These are phyloP conservation scores for Botrytis aclada DNA, from an alignment of 2,329 filamentous ascomycete genomes.

Conservation along the genomic window DNA sequence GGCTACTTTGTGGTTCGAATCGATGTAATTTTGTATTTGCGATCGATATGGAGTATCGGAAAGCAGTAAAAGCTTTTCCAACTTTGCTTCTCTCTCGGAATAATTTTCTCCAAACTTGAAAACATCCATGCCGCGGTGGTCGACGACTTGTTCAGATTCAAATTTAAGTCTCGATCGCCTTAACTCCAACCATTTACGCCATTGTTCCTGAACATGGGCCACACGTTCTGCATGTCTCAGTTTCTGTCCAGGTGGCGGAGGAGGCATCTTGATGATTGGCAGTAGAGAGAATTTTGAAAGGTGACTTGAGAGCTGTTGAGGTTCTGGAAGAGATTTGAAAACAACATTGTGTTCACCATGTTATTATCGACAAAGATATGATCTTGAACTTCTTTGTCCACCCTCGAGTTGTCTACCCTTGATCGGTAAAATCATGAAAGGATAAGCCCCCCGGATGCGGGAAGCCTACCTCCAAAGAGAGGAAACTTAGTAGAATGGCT, in stretches of 20 bases:
- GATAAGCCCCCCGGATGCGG: constrained; percentile 1
- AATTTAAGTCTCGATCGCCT: neutral
- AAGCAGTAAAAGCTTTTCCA: neutral
- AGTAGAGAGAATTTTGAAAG: neutral
- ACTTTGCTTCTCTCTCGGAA: neutral
- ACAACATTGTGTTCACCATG: neutral
- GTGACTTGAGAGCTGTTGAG: neutral
- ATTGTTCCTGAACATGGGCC: neutral
- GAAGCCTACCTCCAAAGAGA: neutral
- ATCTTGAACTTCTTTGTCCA: constrained; percentile 4
- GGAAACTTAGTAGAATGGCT: neutral
- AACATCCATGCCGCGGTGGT: neutral
- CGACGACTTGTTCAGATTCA: neutral
- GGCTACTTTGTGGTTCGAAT: neutral
- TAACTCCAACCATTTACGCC: neutral
- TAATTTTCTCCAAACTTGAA: neutral
- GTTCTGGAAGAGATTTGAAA: neutral
- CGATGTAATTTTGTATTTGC: too few relatives aligned
- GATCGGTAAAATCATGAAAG: neutral
- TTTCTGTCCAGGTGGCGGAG: neutral
- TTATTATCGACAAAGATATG: neutral
- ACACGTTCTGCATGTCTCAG: neutral
- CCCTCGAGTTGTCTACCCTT: neutral
- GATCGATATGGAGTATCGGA: neutral
- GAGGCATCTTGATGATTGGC: neutral